Evolutionary conservation across 345 rosid species (phyloP).

Genomic region (Balakata baccata): DNA sequence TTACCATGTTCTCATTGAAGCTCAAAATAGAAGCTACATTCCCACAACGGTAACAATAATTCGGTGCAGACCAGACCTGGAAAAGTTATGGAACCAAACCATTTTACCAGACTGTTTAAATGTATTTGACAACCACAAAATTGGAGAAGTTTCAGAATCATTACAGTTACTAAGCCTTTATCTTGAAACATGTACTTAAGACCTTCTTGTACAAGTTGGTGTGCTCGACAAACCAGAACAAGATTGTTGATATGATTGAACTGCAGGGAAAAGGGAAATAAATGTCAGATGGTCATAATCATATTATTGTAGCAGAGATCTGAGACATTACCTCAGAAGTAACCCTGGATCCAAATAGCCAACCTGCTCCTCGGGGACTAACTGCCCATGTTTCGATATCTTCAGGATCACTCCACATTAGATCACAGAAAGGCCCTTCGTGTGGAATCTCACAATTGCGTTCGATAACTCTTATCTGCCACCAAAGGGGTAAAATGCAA

Average conservation of each 20-base stretch:
- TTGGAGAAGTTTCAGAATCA: constrained; percentile 18
- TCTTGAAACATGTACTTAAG: constrained; percentile 99
- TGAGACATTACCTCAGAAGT: constrained; percentile 76
- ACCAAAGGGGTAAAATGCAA: constrained; percentile 11
- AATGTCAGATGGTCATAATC: constrained; percentile 3
- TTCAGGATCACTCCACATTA: constrained; percentile 99
- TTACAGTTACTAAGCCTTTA: constrained; percentile 97
- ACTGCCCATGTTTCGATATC: constrained; percentile 99
- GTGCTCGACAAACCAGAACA: constrained; percentile 95
- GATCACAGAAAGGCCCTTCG: constrained; percentile 99
- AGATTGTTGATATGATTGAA: constrained; percentile 93
- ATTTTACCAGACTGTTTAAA: constrained; percentile 22
- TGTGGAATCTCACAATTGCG: constrained; percentile 98
- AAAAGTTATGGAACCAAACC: constrained; percentile 23
- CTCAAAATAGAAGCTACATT: constrained; percentile 99
- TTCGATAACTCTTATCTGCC: constrained; percentile 85
- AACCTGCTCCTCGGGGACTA: constrained; percentile 99
- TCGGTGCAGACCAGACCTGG: constrained; percentile 99
- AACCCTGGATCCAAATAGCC: constrained; percentile 99
- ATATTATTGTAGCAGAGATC: background rate
- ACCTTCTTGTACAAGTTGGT: constrained; percentile 99
- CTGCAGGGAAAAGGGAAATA: constrained; percentile 38
- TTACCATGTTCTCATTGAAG: constrained; percentile 93
- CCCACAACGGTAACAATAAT: constrained; percentile 98
- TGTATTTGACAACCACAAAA: background rate